Conservation (phyloP, 73 alveolate genomes). For the Uronychia binucleata region DNA sequence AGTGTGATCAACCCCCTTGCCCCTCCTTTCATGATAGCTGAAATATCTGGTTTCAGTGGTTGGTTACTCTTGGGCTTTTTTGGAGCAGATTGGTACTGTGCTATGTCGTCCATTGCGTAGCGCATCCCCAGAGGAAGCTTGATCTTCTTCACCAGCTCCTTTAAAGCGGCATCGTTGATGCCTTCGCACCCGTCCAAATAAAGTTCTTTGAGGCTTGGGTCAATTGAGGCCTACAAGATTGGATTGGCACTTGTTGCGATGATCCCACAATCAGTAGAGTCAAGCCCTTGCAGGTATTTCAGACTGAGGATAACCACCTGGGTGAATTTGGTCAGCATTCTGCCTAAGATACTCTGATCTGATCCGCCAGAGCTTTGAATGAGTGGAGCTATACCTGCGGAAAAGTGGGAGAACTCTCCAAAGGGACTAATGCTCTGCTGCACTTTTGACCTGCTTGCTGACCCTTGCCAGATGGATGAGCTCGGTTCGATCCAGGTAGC, state of each 20-base stretch:
- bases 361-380: neutral
- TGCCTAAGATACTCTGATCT: neutral
- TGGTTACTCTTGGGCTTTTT: neutral
- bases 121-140: neutral
- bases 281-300: neutral
- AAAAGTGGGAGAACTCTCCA: neutral
- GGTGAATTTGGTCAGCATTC: neutral
- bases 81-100: conserved; percentile 4
- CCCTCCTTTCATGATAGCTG: conserved; percentile 25
- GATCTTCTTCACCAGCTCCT: conserved; percentile 11
- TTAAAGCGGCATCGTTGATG: conserved; percentile 49
- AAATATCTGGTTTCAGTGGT: neutral
- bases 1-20: conserved; percentile 47
- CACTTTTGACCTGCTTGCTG: neutral
- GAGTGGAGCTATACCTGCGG: neutral
- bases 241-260: neutral
- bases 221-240: neutral
- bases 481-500: neutral
- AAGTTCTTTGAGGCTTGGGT: conserved; percentile 31
- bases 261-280: neutral
- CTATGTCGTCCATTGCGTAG: neutral
- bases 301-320: neutral
- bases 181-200: conserved; percentile 72
- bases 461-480: neutral
- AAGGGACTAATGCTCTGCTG: neutral